Evolutionary conservation across 2,329 filamentous ascomycete genomes (phyloP), one percentile per base, ranked within the genome.

Genomic region (Metarhizium humberi): DNA sequence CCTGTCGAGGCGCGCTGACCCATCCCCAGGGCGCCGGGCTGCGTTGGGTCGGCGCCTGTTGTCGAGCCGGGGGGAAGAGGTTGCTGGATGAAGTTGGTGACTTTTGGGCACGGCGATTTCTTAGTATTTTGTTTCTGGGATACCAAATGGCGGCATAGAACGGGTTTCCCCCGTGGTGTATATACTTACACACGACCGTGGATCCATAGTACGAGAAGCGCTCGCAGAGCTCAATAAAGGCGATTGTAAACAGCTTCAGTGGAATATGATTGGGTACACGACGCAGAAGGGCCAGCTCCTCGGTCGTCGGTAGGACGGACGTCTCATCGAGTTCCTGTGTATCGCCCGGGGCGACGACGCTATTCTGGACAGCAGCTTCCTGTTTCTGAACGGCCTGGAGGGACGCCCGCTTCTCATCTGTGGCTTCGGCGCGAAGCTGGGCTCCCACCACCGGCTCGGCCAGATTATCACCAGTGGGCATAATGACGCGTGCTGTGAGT

Each of bases 191-290:
- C 30, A 88, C 75, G 36, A 85, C 78, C 46, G 81, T 79, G 4
- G 84, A 85, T 53, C 87, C 87, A 64, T 90, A 90, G 79, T 89
- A 91, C 16, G 84, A 86, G 71, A 88, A 89, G 50, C 87, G 84
- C 73, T 91, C 87, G 72, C 84, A 88, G 55, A 89, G 73, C 71
- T 91, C 87, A 57, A 87, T 81, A 58, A 88, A 83, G 50, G 85
- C 86, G 56, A 91, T 81, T 30, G 82, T 84, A 71, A 83, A 90
- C 56, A 85, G 79, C 54, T 77, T 73, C 77, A 79, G 84, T 50
- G 84, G 82, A 57, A 90, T 80, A 64, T 76, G 76, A 59, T 81
- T 84, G 14, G 83, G 80, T 18, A 87, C 79, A 63, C 82, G 81
- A 51, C 76, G 79, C 18, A 87, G 78, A 0, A 80, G 84, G 13